These are phyloP conservation scores for Berberis vulgaris DNA, from an alignment of 164 flowering plant species.

Conservation along the genomic window DNA sequence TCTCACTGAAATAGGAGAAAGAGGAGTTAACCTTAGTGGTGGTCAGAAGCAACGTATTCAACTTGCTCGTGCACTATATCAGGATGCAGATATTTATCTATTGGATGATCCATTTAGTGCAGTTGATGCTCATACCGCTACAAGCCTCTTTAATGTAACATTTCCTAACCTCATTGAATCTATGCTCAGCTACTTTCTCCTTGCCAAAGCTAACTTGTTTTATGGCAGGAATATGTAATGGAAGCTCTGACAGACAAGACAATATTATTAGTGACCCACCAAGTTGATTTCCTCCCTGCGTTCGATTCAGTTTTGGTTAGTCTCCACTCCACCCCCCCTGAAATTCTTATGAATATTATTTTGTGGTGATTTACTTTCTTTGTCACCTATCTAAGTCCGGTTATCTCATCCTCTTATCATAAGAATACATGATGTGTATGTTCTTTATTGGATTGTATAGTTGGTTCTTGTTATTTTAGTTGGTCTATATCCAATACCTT, in stretches of 20 bases:
- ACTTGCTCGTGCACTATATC: conserved; percentile 87
- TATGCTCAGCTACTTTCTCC: not conserved
- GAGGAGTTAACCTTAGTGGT: conserved; percentile 89
- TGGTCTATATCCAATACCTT: too few relatives aligned
- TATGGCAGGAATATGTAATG: conserved; percentile 66
- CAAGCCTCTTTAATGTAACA: conserved; percentile 57
- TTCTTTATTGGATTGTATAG: too few relatives aligned
- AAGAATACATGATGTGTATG: too few relatives aligned
- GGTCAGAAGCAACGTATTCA: conserved; percentile 92
- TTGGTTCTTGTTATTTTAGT: too few relatives aligned
- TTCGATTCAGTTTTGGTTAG: conserved; percentile 75
- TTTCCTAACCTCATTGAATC: not conserved
- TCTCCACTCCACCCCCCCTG: not conserved
- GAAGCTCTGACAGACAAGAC: conserved; percentile 60
- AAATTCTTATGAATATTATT: not conserved
- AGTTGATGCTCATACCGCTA: conserved; percentile 89
- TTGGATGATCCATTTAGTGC: conserved; percentile 92
- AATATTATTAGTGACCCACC: conserved; percentile 86
- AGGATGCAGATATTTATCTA: conserved; percentile 74
- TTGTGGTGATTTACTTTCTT: not conserved
- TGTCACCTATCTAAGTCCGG: not conserved
- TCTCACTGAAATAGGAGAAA: conserved; percentile 78
- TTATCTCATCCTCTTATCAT: too few relatives aligned
- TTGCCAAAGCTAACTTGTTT: conserved; percentile 7
- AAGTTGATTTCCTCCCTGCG: conserved; percentile 87